Percentiles rank a stretch among this genome's conserved stretches.
Evolutionary conservation across 345 rosid species (phyloP).

Genomic region (Clarkia xantiana): DNA sequence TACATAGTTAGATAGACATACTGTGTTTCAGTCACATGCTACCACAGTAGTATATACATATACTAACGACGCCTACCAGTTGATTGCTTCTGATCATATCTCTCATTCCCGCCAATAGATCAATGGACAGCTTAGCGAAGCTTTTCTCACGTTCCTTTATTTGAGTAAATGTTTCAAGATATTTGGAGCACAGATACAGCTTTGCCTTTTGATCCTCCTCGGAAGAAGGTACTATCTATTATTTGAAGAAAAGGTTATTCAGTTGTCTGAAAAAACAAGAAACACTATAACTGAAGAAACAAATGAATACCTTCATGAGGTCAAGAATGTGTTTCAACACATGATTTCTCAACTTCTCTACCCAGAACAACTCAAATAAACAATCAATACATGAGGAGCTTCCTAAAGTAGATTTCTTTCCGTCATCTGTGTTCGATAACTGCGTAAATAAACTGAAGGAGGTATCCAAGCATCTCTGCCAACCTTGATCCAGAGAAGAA

Average conservation of each 20-base stretch:
- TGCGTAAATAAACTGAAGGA: conserved; percentile 47
- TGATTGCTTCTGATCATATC: conserved; percentile 50
- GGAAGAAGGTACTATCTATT: conserved; percentile 43
- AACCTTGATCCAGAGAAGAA: conserved; percentile 24
- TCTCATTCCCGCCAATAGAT: conserved; percentile 72
- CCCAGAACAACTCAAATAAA: conserved; percentile 89
- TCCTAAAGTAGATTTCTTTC: conserved; percentile 42
- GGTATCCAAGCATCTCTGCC: conserved; percentile 48
- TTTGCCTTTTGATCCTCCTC: conserved; percentile 57
- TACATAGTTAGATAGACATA: background rate
- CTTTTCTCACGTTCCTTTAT: conserved; percentile 62
- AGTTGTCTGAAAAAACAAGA: conserved; percentile 3
- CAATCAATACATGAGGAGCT: conserved; percentile 51
- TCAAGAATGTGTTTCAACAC: conserved; percentile 54
- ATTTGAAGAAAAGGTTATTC: conserved; percentile 5
- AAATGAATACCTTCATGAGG: conserved; percentile 63
- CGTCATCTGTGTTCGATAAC: conserved; percentile 45
- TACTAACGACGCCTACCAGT: conserved; percentile 28
- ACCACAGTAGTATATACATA: conserved; percentile 2
- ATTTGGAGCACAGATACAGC: conserved; percentile 68
- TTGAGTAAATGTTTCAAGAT: conserved; percentile 76
- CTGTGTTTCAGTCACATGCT: background rate
- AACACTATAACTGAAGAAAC: conserved; percentile 4
- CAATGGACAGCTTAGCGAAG: conserved; percentile 53
- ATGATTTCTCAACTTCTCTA: conserved; percentile 42